Percentiles rank a stretch among this genome's conserved stretches.
phyloP scores from a whole-genome alignment of 257 asterid genomes.

The Anisodus acutangulus region DNA sequence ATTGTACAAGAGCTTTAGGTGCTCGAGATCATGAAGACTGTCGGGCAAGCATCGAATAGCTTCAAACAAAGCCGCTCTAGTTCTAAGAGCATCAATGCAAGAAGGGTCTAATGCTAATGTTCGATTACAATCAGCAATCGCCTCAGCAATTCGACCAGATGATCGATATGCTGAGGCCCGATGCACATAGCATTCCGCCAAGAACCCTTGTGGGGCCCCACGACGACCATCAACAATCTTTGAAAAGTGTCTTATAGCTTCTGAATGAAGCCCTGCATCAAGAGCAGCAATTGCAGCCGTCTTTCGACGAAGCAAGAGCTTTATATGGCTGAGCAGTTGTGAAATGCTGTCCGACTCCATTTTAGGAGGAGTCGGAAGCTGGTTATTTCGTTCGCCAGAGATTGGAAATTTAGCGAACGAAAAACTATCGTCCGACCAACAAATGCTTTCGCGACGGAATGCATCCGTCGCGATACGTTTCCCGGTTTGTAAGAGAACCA shows the following conservation, averaged over 20 bases:
- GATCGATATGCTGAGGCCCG: slow-evolving; percentile 65
- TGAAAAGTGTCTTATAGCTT: slow-evolving; percentile 74
- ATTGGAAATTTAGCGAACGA: slow-evolving; percentile 58
- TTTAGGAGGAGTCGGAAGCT: slow-evolving; percentile 49
- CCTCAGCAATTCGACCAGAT: slow-evolving; percentile 67
- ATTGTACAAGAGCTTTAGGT: slow-evolving; percentile 69
- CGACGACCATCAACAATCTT: slow-evolving; percentile 79
- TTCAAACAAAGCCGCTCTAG: slow-evolving; percentile 70
- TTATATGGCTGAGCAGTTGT: slow-evolving; percentile 70
- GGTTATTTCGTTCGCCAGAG: slow-evolving; percentile 47
- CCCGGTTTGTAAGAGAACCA: slow-evolving; percentile 88
- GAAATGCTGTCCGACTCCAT: slow-evolving; percentile 67
- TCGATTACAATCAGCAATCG: slow-evolving; percentile 74
- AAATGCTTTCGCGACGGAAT: slow-evolving; percentile 86
- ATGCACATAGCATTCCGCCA: slow-evolving; percentile 68
- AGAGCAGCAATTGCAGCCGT: slow-evolving; percentile 78
- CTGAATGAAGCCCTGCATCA: slow-evolving; percentile 69
- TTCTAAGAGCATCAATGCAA: slow-evolving; percentile 68
- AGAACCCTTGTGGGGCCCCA: slow-evolving; percentile 71
- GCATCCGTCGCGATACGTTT: slow-evolving; percentile 92
- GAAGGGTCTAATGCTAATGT: slow-evolving; percentile 75
- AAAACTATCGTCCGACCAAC: slow-evolving; percentile 82
- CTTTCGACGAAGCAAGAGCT: slow-evolving; percentile 71
- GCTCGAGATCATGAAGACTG: slow-evolving; percentile 80
- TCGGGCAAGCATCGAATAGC: slow-evolving; percentile 67